Base-by-base conservation (phyloP, 169 alveolate genomes). In the Plasmodium cynomolgi region DNA sequence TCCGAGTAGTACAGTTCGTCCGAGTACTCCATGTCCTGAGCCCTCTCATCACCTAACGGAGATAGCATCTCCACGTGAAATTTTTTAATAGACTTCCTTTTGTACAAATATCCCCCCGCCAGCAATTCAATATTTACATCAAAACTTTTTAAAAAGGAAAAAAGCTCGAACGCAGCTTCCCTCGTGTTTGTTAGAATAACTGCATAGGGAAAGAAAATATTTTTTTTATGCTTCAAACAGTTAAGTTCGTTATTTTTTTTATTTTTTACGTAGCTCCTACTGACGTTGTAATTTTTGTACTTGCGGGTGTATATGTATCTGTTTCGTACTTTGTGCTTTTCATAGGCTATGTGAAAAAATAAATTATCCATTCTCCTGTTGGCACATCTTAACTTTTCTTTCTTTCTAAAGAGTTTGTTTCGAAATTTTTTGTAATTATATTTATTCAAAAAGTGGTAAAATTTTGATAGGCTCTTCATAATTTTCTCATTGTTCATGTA, bases 91-190 rank as follows among this genome's bases (percentile, higher is more conserved):
- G 95, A 91, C 44, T 91, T 91, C 29, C 75, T 91, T 82, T 91
- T 91, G 83, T 91, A 81, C 39, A 31, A 31, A 50, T 91, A 91
- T 29, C 95, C 95, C 23, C 95, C 95, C 82, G 79, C 58, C 31
- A 91, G 83, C 20, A 91, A 26, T 33, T 91, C 95, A 23, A 91
- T 80, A 71, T 91, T 91, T 91, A 91, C 39, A 81, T 91, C 95
- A 82, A 91, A 91, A n/a, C 13, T 8, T 91, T 91, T 91, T 56
- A 91, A 77, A 37, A 91, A 91, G n/a, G 84, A 71, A 81, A 75
- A 91, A 62, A 91, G 84, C 39, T 91, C 95, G 56, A 34, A 81
- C 20, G 95, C 95, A 71, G 95, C 91, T 81, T 91, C 95, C 56
- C 95, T 91, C 26, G 95, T 91, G 75, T 91, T 91, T 81, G 95